Evolutionary conservation across 1,284 basidiomycete genomes (phyloP), one percentile per base, ranked within the genome.

Genomic region (Naganishia liquefaciens): DNA sequence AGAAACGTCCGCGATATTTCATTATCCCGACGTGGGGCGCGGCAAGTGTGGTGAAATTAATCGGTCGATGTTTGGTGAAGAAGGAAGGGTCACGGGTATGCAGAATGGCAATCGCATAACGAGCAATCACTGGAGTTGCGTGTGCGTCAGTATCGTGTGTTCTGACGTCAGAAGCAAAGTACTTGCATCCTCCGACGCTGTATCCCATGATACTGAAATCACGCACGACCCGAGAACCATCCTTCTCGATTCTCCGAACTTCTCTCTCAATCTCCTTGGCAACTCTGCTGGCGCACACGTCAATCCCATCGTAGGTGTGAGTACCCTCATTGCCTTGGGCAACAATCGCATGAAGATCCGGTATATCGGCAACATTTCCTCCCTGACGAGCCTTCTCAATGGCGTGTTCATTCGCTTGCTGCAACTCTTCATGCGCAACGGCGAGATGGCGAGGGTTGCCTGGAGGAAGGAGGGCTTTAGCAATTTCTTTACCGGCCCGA

Each of bases 161-260:
- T 21, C 3, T 2, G 19, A 43, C 7, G 28, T 5, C 4, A 33
- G 15, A 30, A 52, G n/a, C 21, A 25, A 23, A 15, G 9, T 1
- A 73, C 77, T 71, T 60, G 77, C 77, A 64, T 10, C 77, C 77
- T 6, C 77, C 77, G 1, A 77, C 69, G 1, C 74, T 76, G 60
- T 79, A 77, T n/a, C 77, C 77, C 55, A 77, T 75, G 42, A 77
- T 65, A 54, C 75, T 76, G 63, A 79, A 76, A 25, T 69, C 69
- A 10, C 68, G 60, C 11, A 60, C 57, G 2, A 77, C 73, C 5
- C 60, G 68, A 54, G 68, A 69, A 1, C 75, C 74, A 11, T 70
- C 61, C 5, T 46, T 55, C 61, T 76, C 70, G n/a, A 79, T 62
- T 27, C 71, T 65, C 3, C 54, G 63, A 21, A 77, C 68, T 39